Base-by-base conservation (phyloP, 2,329 filamentous ascomycete genomes). In the Grosmannia clavigera region DNA sequence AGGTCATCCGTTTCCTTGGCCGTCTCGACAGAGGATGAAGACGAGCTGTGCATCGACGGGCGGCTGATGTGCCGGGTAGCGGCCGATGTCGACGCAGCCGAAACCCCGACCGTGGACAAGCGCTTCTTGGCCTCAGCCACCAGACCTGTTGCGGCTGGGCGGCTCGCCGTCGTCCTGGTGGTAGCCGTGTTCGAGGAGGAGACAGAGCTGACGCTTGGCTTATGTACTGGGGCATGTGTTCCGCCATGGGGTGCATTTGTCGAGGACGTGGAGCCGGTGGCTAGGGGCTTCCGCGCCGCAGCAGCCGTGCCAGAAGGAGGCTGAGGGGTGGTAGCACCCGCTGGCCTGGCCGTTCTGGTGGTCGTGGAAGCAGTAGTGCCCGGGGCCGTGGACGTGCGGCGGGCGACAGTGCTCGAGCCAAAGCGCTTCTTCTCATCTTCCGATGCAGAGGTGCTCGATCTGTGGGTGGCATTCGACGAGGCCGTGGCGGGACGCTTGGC, bases 1-100 rank as follows among this genome's bases (percentile, higher is more conserved):
- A 86, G 74, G 54, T 82, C 78, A 57, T 85, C 82, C 3, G 81
- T 72, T 66, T 83, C 81, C 71, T 82, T 84, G 25, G 76, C 73
- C 7, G 60, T 22, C 12, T 55, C 46, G 50, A 56, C 60, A 33
- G 52, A 58, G 54, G 63, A 64, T 5, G 38, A 9, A 9, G 65
- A 63, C 14, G 64, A 64, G 1, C 63, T 62, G 12, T 68, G 67
- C 58, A 70, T 59, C 10, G 71, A 77, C 6, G 74, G 67, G 31
- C 76, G 75, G n/a, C 74, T 60, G 5, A 72, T 69, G 64, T 80
- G 77, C 58, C 72, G 71, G 3, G 73, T 63, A 4, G 75, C 68
- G 40, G 74, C 70, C 16, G 75, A 65, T 3, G 76, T 67, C 2
- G 71, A 68, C 46, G 74, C 71, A 14, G 76, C 66, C 3, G 76